Percentiles rank a stretch among this genome's conserved stretches.
These are phyloP conservation scores for Westerdykella sp. DNA, from an alignment of 2,329 filamentous ascomycete species.

Conservation along the genomic window DNA sequence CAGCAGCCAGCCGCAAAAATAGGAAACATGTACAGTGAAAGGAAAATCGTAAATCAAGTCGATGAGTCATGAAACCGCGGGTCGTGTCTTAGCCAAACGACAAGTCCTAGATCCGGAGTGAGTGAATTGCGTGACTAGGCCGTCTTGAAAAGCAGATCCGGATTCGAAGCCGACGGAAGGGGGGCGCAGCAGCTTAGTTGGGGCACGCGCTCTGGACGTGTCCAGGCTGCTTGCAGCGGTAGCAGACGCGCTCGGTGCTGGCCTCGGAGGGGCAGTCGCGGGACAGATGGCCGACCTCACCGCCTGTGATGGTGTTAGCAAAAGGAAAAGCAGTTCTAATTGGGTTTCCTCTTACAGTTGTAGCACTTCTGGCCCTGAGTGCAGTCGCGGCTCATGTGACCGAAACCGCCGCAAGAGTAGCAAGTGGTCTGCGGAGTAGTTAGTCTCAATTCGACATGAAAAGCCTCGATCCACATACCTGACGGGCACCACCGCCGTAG, in stretches of 20 bases:
- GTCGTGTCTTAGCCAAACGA: constrained; percentile 23
- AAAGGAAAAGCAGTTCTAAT: constrained; percentile 4
- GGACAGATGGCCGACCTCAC: constrained; percentile 88
- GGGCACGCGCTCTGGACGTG: constrained; percentile 94
- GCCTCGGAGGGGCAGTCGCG: constrained; percentile 95
- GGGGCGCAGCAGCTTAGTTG: constrained; percentile 51
- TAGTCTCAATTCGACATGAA: constrained; percentile 49
- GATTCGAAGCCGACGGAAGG: constrained; percentile 1
- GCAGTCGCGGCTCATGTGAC: constrained; percentile 97
- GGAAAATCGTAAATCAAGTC: constrained; percentile 33
- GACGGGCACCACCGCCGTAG: constrained; percentile 40
- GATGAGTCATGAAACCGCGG: constrained; percentile 26
- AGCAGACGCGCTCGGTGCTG: constrained; percentile 90
- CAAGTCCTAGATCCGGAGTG: constrained; percentile 16
- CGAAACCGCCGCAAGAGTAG: constrained; percentile 96
- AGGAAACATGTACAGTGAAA: constrained; percentile 35
- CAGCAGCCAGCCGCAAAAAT: constrained; percentile 36
- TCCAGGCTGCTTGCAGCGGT: constrained; percentile 84
- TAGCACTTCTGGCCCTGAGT: constrained; percentile 99
- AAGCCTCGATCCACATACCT: constrained; percentile 24
- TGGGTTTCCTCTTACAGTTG: constrained; percentile 62
- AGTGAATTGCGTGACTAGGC: constrained; percentile 4
- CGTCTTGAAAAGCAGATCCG: constrained; percentile 12
- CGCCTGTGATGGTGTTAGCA: constrained; percentile 43
- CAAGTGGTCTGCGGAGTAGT: constrained; percentile 54